Conservation (phyloP, 176 grass and related monocot species). For the Triticum timopheevii region DNA sequence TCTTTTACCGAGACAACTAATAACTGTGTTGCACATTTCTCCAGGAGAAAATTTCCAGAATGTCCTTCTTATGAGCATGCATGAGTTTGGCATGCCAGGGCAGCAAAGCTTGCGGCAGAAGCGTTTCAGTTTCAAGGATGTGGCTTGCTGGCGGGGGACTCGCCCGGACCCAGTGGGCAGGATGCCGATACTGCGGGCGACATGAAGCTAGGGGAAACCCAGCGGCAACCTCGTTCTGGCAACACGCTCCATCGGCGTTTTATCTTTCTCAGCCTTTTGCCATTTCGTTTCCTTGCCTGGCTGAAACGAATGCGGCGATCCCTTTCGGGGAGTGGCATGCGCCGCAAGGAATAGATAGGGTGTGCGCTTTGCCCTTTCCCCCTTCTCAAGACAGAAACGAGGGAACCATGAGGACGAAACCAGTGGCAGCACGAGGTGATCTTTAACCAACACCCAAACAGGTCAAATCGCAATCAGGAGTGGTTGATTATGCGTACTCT, state of each 20-base stretch:
- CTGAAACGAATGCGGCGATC: not conserved
- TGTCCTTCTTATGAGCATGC: not conserved
- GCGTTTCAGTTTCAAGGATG: constrained; percentile 45
- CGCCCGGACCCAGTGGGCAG: not conserved
- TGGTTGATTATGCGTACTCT: not conserved
- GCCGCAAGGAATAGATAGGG: constrained; percentile 3
- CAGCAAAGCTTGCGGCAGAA: constrained; percentile 1
- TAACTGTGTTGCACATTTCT: too few species aligned
- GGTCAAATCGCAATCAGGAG: not conserved
- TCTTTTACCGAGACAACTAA: too few species aligned
- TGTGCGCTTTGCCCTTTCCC: not conserved
- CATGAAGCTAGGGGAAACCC: constrained; percentile 22
- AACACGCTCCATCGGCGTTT: not conserved
- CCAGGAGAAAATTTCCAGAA: not conserved
- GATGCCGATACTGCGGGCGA: constrained; percentile 16
- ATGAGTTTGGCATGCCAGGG: constrained; percentile 30
- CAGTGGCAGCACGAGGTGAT: not conserved
- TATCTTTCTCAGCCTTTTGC: not conserved
- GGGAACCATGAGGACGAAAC: not conserved
- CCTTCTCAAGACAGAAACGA: not conserved
- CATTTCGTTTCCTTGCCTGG: not conserved
- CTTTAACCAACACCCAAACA: not conserved
- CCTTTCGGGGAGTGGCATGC: constrained; percentile 16
- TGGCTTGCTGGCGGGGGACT: not conserved
- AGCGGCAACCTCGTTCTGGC: constrained; percentile 23